Conservation (phyloP, 129 eudicot genomes). For the Tagetes patula region DNA sequence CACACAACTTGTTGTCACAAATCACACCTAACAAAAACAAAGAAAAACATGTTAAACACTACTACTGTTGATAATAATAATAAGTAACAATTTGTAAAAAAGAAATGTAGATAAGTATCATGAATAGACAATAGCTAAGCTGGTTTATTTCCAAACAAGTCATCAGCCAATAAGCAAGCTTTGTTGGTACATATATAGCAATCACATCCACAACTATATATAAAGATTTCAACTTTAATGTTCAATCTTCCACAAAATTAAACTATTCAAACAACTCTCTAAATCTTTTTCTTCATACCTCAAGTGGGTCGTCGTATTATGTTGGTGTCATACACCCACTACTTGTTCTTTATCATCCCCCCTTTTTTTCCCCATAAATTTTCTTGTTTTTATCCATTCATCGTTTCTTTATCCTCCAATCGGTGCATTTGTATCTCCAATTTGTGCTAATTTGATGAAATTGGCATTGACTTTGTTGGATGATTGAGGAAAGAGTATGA, state of each 20-base stretch:
- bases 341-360: conserved; percentile 3
- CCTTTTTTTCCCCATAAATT: neutral
- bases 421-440: too few relatives aligned
- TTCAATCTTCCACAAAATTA: neutral
- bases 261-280: too few relatives aligned
- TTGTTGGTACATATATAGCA: too few relatives aligned
- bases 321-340: conserved; percentile 34
- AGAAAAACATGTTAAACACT: too few relatives aligned
- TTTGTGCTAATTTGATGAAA: conserved; percentile 32
- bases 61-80: too few relatives aligned
- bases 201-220: too few relatives aligned
- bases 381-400: neutral
- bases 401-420: conserved; percentile 4
- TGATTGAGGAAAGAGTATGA: conserved; percentile 45
- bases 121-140: neutral
- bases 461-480: conserved; percentile 33
- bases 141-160: neutral
- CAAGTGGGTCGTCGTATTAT: conserved; percentile 28
- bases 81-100: too few relatives aligned
- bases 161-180: neutral
- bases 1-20: too few relatives aligned
- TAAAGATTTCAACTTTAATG: neutral
- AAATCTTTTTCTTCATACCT: neutral
- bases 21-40: too few relatives aligned
- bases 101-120: neutral